Evolutionary conservation across 805 yeast species (phyloP).

Genomic region (Scheffersomyces stipitis): DNA sequence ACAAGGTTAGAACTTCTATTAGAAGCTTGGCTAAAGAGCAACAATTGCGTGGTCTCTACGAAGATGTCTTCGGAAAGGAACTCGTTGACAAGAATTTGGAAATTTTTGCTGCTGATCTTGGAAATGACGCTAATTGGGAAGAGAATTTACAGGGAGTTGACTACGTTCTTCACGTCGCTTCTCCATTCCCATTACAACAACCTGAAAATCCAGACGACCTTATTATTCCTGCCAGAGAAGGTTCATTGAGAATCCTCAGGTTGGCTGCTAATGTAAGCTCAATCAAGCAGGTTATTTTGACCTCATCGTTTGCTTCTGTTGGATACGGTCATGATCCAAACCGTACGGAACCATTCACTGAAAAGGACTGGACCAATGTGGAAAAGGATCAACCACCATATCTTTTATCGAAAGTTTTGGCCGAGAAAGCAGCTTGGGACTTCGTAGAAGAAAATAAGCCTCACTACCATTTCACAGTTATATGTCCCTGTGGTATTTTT

Average conservation of each 20-base stretch:
- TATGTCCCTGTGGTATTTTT: conserved; percentile 21
- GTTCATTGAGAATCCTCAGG: conserved; percentile 4
- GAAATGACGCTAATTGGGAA: conserved; percentile 1
- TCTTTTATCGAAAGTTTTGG: conserved; percentile 5
- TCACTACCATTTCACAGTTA: conserved; percentile 12
- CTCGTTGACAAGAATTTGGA: conserved; percentile 1
- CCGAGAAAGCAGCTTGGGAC: conserved; percentile 8
- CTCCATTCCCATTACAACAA: conserved; percentile 6
- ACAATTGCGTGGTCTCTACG: neutral
- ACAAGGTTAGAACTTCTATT: conserved; percentile 11
- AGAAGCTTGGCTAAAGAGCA: conserved; percentile 6
- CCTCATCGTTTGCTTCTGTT: conserved; percentile 22
- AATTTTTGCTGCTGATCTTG: conserved; percentile 3
- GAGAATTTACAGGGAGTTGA: conserved; percentile 4
- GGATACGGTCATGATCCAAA: conserved; percentile 20
- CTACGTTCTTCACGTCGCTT: conserved; percentile 9
- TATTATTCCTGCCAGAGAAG: conserved; percentile 9
- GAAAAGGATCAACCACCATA: conserved; percentile 42
- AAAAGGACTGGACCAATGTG: conserved; percentile 53
- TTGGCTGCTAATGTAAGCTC: conserved; percentile 3
- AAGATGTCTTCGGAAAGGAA: neutral
- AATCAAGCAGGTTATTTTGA: conserved; percentile 16
- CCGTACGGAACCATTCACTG: conserved; percentile 37
- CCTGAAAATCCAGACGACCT: conserved; percentile 6
- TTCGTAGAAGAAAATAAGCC: conserved; percentile 11